Evolutionary conservation across 78 protist genomes (phyloP).

Genomic region (Dictyostelium firmibasis): DNA sequence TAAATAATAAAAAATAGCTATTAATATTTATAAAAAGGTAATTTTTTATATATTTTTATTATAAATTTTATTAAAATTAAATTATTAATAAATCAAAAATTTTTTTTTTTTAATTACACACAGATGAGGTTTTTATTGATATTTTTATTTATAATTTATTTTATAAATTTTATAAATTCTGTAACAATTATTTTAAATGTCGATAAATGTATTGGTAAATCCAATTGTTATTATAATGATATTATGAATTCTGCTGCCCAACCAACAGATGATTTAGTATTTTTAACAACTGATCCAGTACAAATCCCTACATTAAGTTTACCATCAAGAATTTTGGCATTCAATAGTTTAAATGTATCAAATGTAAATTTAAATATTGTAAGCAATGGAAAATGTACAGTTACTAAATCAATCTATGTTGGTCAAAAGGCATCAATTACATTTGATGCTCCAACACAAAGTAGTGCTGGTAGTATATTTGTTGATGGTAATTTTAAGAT

Average conservation of each 20-base stretch:
- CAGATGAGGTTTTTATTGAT: neutral
- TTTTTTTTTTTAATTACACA: no score
- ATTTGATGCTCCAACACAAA: no score
- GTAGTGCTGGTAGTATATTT: neutral
- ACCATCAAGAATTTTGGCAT: neutral
- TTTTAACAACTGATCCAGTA: conserved; percentile 2
- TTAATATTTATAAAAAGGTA: no score
- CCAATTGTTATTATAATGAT: neutral
- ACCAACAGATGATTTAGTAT: conserved; percentile 8
- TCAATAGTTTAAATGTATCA: conserved; percentile 16
- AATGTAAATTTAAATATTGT: neutral
- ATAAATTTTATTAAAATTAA: no score
- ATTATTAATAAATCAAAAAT: no score
- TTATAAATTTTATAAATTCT: no score
- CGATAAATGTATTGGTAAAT: neutral
- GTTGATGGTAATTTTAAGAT: neutral
- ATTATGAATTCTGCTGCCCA: neutral
- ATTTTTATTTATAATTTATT: no score
- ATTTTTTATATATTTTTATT: no score
- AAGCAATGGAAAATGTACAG: neutral
- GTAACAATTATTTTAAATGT: neutral
- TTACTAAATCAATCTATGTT: neutral
- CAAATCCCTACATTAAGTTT: neutral
- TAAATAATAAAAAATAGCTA: no score
- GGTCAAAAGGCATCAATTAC: neutral